Evolutionary conservation across 495 filamentous ascomycete genomes (phyloP).

Genomic region (Aspergillus kassunensis): DNA sequence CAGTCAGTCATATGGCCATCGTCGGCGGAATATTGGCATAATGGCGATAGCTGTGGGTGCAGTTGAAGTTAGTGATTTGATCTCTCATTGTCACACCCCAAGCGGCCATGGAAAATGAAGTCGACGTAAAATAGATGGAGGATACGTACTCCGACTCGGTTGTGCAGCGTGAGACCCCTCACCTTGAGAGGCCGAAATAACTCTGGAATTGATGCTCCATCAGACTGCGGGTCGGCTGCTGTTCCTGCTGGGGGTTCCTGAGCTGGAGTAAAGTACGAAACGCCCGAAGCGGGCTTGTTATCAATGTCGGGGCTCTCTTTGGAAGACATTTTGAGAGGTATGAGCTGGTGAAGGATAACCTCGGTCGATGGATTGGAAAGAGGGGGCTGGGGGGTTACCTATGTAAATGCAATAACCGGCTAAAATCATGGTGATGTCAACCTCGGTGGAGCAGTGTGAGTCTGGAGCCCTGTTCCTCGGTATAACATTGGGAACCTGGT

Average conservation of each 20-base stretch:
- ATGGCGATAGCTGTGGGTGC: constrained; percentile 43
- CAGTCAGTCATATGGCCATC: constrained; percentile 60
- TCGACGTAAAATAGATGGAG: neutral
- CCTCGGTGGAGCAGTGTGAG: neutral
- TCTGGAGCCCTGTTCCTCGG: too few species aligned
- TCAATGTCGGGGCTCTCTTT: neutral
- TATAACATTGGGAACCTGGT: too few species aligned
- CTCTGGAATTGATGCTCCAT: constrained; percentile 56
- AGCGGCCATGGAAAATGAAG: neutral
- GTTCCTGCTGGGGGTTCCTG: constrained; percentile 66
- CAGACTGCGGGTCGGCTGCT: constrained; percentile 55
- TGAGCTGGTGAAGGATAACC: neutral
- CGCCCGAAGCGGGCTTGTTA: constrained; percentile 15
- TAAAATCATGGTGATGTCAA: constrained; percentile 8
- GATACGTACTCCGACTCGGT: constrained; percentile 52
- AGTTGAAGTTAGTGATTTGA: constrained; percentile 8
- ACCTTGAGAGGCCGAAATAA: constrained; percentile 63
- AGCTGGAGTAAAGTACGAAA: constrained; percentile 66
- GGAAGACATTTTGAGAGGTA: neutral
- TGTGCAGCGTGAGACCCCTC: constrained; percentile 55
- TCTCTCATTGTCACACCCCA: neutral
- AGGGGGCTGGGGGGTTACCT: neutral
- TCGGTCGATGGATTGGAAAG: neutral
- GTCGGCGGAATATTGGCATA: constrained; percentile 68
- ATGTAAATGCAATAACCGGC: neutral